A percentile compares a stretch with the other conserved stretches of the same genome.
phyloP scores from a whole-genome alignment of 2,329 filamentous ascomycete species.

The Fonsecaea nubica region DNA sequence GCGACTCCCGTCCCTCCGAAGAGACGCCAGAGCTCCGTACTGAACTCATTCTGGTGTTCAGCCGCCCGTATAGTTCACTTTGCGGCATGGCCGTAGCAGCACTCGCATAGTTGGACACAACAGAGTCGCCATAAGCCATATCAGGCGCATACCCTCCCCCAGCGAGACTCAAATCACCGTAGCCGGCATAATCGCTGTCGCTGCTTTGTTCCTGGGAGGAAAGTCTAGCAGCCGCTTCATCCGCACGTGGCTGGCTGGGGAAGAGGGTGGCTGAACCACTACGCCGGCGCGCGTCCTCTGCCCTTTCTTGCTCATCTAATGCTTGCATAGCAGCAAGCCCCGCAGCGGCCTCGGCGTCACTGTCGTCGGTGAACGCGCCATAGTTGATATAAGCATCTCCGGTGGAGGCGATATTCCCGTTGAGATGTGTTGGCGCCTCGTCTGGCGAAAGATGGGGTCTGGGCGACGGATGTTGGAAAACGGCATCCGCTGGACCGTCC shows the following conservation, averaged over 20 bases:
- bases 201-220: conserved; percentile 56
- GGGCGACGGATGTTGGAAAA: conserved; percentile 41
- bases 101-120: conserved; percentile 40
- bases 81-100: conserved; percentile 33
- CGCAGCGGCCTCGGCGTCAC: conserved; percentile 84
- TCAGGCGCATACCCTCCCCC: conserved; percentile 73
- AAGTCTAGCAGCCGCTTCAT: conserved; percentile 42
- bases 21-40: conserved; percentile 41
- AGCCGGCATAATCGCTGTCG: conserved; percentile 73
- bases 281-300: conserved; percentile 60
- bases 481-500: conserved; percentile 22
- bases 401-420: conserved; percentile 57
- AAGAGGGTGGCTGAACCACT: conserved; percentile 49
- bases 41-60: conserved; percentile 39
- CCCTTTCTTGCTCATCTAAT: conserved; percentile 78
- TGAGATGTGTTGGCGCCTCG: conserved; percentile 55
- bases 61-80: conserved; percentile 33
- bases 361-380: conserved; percentile 70
- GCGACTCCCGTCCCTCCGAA: conserved; percentile 39
- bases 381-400: conserved; percentile 55
- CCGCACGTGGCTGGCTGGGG: conserved; percentile 46
- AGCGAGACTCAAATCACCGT: conserved; percentile 72
- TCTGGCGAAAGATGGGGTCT: conserved; percentile 48
- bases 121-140: conserved; percentile 66
- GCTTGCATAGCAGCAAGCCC: conserved; percentile 83